Conservation (phyloP, 352 stramenopile genomes). For the Phytophthora colocasiae region DNA sequence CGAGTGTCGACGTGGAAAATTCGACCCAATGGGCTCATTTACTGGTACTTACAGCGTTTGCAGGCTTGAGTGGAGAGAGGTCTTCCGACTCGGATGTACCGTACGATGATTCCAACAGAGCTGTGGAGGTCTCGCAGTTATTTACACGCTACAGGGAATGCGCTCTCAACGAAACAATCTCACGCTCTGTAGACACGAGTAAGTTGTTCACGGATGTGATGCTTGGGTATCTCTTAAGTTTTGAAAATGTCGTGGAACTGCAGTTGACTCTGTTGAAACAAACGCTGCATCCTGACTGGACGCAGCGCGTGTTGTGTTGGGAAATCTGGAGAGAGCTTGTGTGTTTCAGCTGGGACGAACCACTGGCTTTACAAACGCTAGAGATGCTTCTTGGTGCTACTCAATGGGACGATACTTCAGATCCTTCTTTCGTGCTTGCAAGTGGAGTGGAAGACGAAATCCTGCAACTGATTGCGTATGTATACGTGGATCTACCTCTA, state of each 20-base stretch:
- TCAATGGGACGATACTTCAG: constrained; percentile 31
- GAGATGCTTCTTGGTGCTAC: constrained; percentile 46
- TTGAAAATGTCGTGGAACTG: constrained; percentile 39
- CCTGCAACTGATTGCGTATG: constrained; percentile 50
- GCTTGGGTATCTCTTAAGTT: constrained; percentile 36
- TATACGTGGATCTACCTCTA: constrained; percentile 50
- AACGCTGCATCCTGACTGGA: constrained; percentile 51
- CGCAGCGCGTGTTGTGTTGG: constrained; percentile 54
- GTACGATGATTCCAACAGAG: constrained; percentile 24
- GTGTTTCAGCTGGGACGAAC: constrained; percentile 60
- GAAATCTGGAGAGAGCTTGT: constrained; percentile 67
- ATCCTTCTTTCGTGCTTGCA: constrained; percentile 30
- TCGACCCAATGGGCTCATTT: constrained; percentile 48
- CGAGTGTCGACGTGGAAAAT: constrained; percentile 18
- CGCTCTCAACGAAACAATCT: constrained; percentile 24
- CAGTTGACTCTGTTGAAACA: constrained; percentile 64
- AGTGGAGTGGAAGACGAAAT: constrained; percentile 43
- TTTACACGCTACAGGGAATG: constrained; percentile 52
- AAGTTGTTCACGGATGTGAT: constrained; percentile 53
- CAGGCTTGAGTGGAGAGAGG: constrained; percentile 7
- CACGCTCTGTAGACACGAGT: constrained; percentile 9
- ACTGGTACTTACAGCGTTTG: constrained; percentile 45
- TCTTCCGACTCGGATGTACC: constrained; percentile 2
- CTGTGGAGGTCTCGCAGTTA: constrained; percentile 37
- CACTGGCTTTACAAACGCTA: constrained; percentile 33